Evolutionary conservation across 2,329 filamentous ascomycete genomes (phyloP), one percentile per base, ranked within the genome.

Genomic region (Ophiostoma triangulosporum): DNA sequence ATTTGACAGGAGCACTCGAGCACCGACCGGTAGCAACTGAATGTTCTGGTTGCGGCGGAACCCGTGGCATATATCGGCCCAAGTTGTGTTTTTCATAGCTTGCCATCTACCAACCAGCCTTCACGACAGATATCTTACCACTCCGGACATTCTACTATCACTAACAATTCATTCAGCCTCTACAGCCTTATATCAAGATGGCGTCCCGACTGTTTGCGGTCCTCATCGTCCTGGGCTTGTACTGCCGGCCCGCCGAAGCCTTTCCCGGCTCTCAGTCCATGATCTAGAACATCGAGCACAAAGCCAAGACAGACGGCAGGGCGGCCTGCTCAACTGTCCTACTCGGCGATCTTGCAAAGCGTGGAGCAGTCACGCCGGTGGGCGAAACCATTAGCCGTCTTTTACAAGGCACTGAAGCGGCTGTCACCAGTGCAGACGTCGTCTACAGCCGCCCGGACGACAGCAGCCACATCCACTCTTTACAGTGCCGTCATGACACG

Each of bases 331-430:
- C 59, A 4, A 57, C 50, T 6, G 17, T 29, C 3, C 53, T 60
- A 6, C 60, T 74, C 11, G 71, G 70, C 14, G 71, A 74, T 54
- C 66, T 74, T 9, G 56, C 59, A 20, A 62, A 53, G 0, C 59
- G 62, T 51, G 58, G 55, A 11, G 57, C 66, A n/a, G 64, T 70
- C 17, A 66, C 66, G 2, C 53, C 59, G 3, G 64, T 64, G 1
- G 70, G 68, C n/a, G 51, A 60, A 15, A 60, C 63, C 14, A 68
- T 74, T 61, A 68, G 67, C 57, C 59, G 60, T 6, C 65, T 73
- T 36, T 63, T 73, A 9, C 27, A 53, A 40, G 43, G 56, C 20
- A n/a, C 32, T 8, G 15, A 32, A 1, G 31, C 56, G 14, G 58
- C 56, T 1, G 14, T 45, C 5, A 60, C 62, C 6, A 63, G 63